Percentiles rank a stretch among this genome's conserved stretches.
phyloP scores from a whole-genome alignment of 2,329 filamentous ascomycete species.

The Neonectria hederae region DNA sequence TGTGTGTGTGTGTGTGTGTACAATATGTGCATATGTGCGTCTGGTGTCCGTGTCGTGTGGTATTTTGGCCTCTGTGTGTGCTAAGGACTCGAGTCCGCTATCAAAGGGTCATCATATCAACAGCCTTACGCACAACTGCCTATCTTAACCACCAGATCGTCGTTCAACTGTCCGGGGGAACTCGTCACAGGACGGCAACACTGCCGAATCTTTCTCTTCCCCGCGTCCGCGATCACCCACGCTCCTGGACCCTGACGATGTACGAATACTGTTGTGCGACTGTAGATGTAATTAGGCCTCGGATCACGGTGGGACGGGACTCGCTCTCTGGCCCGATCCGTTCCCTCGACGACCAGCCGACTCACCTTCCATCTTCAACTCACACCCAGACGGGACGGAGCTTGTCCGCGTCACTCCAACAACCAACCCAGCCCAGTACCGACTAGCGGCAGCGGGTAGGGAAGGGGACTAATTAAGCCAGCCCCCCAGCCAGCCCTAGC shows the following conservation, averaged over 20 bases:
- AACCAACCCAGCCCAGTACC: conserved; percentile 2
- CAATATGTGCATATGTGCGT: neutral
- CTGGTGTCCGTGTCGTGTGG: conserved; percentile 15
- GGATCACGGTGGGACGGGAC: conserved; percentile 15
- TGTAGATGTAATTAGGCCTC: conserved; percentile 1
- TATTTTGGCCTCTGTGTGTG: conserved; percentile 8
- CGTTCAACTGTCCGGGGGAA: conserved; percentile 8
- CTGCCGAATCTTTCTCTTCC: conserved; percentile 16
- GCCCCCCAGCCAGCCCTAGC: neutral
- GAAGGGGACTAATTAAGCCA: conserved; percentile 7
- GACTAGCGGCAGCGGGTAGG: conserved; percentile 19
- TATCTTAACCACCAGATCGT: neutral
- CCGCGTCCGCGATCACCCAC: conserved; percentile 10
- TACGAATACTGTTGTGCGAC: neutral
- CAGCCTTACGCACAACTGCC: neutral
- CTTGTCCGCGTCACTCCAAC: conserved; percentile 18
- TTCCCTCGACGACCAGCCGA: conserved; percentile 15
- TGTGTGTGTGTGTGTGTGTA: conserved; percentile 6
- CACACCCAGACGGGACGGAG: neutral
- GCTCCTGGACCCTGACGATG: conserved; percentile 3
- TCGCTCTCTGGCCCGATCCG: neutral
- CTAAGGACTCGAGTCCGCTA: neutral
- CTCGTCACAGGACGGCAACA: neutral
- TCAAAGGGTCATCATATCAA: neutral
- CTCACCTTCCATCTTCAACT: neutral